A percentile compares a stretch with the other conserved stretches of the same genome.
Conservation (phyloP, 2,329 filamentous ascomycete species). For the Aspergillus piperis region DNA sequence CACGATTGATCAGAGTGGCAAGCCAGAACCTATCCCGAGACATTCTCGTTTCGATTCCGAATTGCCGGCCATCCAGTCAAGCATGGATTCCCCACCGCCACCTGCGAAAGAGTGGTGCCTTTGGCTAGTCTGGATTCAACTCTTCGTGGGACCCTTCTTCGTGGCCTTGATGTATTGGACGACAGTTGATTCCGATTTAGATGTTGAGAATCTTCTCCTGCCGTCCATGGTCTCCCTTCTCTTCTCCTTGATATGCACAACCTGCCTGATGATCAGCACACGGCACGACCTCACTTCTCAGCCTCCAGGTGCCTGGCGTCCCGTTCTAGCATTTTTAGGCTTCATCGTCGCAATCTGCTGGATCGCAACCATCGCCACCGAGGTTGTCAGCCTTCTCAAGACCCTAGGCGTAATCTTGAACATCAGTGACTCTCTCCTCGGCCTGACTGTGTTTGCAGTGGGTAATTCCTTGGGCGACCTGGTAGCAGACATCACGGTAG, state of each 20-base stretch:
- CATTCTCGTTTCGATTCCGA: conserved; percentile 42
- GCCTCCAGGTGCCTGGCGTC: conserved; percentile 69
- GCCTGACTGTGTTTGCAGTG: conserved; percentile 92
- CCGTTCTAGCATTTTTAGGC: conserved; percentile 80
- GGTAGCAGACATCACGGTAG: conserved; percentile 92
- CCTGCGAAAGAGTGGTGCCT: conserved; percentile 72
- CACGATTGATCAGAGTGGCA: conserved; percentile 16
- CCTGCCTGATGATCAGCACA: conserved; percentile 68
- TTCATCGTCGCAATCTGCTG: conserved; percentile 91
- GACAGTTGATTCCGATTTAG: conserved; percentile 58
- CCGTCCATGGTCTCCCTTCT: conserved; percentile 67
- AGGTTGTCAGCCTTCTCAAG: conserved; percentile 94
- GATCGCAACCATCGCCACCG: conserved; percentile 93
- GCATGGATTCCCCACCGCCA: conserved; percentile 23
- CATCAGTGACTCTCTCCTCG: conserved; percentile 92
- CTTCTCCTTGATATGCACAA: conserved; percentile 67
- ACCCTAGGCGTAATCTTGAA: conserved; percentile 86
- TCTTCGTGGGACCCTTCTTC: conserved; percentile 85
- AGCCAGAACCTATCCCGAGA: conserved; percentile 19
- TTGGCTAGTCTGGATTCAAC: conserved; percentile 83
- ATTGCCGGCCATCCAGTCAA: conserved; percentile 34
- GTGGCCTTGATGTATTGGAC: conserved; percentile 70
- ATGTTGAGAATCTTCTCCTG: conserved; percentile 55
- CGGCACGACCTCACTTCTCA: conserved; percentile 51
- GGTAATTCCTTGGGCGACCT: conserved; percentile 94